Base-by-base conservation (phyloP, 495 filamentous ascomycete species). In the Oleoguttula mirabilis region DNA sequence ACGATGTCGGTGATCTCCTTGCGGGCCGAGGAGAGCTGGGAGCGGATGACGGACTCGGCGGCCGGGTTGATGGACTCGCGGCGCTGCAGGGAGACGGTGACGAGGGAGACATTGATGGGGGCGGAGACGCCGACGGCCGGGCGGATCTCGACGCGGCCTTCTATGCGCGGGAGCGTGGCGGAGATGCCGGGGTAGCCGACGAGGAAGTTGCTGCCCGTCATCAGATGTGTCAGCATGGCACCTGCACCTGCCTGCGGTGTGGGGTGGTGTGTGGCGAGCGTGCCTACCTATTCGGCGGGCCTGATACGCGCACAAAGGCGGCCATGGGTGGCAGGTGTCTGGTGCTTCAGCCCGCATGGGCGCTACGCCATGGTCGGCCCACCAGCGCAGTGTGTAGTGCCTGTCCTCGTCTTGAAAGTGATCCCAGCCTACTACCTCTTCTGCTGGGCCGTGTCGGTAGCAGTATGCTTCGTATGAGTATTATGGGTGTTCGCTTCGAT, bases 181-280 rank as follows among this genome's bases (percentile, higher is more conserved):
- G 92, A 94, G 61, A 98, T 96, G 47, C 90, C 90, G 4, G 90
- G 90, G 62, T 98, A 98, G 36, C 90, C 90, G 48, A 96, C 85
- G 15, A 43, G 46, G 39, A 49, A 49, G 63, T 85, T 88, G 65
- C 85, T 90, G 32, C n/a, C 7, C 25, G n/a, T 28, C 25, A n/a
- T n/a, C n/a, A n/a, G n/a, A n/a, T n/a, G n/a, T n/a, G n/a, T n/a
- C n/a, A n/a, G n/a, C n/a, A n/a, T n/a, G n/a, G n/a, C n/a, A n/a
- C n/a, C n/a, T n/a, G n/a, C n/a, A n/a, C n/a, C n/a, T n/a, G n/a
- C n/a, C n/a, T n/a, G n/a, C n/a, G n/a, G n/a, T n/a, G n/a, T n/a
- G n/a, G n/a, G n/a, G n/a, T n/a, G n/a, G n/a, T n/a, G n/a, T n/a
- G n/a, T n/a, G n/a, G n/a, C n/a, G n/a, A n/a, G n/a, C n/a, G n/a